Base-by-base conservation (phyloP, 805 yeast genomes). In the Zygoascus bituminiphila region DNA sequence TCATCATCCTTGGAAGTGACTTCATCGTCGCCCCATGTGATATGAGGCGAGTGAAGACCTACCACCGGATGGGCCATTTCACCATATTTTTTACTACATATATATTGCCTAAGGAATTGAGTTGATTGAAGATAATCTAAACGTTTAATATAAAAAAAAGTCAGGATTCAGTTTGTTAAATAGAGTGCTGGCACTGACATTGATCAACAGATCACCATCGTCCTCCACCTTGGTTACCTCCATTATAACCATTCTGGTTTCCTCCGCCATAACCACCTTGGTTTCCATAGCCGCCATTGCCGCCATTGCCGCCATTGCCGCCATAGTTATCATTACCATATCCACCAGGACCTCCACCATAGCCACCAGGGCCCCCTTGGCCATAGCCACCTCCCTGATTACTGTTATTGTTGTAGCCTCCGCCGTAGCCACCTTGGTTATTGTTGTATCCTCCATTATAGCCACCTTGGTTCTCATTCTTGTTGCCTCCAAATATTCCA, bases 261-360 rank as follows among this genome's bases (percentile, higher is more conserved):
- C 36, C 43, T n/a, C 47, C 47, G 4, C 57, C 68, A 6, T 4
- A 15, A 17, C 21, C 41, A 14, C 47, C 47, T 4, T 17, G n/a
- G 14, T 31, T 36, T n/a, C 47, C 47, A 36, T 25, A 42, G 15
- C 35, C 47, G 26, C 49, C 23, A n/a, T n/a, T n/a, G 33, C 33
- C 33, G 10, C 10, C 10, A 25, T 7, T 7, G n/a, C 33, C 33
- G 6, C 29, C 36, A 23, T 26, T 22, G 21, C 46, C 22, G 25
- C 36, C 45, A 15, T 24, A 45, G 41, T 35, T 20, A 19, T 31
- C 23, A 23, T 31, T 29, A 6, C 23, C 26, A 19, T 19, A 19
- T 21, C 50, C 64, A 14, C 69, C 70, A 8, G 53, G 55, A 10
- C 49, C 53, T 1, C 53, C 57, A 21, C 48, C 52, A 7, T 7